Conservation (phyloP, 257 asterid species). For the Coffea eugenioides region DNA sequence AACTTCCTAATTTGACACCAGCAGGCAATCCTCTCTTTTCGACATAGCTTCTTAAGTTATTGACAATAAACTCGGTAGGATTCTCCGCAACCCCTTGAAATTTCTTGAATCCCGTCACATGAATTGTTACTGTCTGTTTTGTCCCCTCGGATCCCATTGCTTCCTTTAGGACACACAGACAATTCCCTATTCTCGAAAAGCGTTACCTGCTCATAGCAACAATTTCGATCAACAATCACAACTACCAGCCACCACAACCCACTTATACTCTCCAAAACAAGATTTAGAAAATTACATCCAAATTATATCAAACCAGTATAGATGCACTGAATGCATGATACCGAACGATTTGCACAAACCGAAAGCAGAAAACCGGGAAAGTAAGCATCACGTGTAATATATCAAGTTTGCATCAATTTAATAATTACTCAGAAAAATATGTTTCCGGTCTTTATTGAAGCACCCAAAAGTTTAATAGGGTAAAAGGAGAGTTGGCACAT, state of each 20-base stretch:
- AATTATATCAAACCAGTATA: neutral
- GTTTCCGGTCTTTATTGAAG: neutral
- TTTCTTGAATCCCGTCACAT: slow-evolving; percentile 66
- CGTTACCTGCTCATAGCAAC: slow-evolving; percentile 16
- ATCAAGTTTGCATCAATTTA: neutral
- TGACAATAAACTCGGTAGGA: slow-evolving; percentile 50
- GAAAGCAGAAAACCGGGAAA: neutral
- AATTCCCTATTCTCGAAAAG: slow-evolving; percentile 19
- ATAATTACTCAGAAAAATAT: neutral
- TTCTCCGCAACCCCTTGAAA: slow-evolving; percentile 54
- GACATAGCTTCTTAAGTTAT: slow-evolving; percentile 38
- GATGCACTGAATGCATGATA: neutral
- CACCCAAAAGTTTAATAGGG: neutral
- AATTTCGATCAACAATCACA: neutral
- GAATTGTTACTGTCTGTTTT: slow-evolving; percentile 35
- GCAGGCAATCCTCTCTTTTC: slow-evolving; percentile 40
- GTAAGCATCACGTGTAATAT: neutral
- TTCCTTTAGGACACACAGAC: slow-evolving; percentile 11
- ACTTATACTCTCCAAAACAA: neutral
- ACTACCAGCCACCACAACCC: neutral
- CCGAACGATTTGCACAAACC: neutral
- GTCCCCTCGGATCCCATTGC: slow-evolving; percentile 62
- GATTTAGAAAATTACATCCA: neutral
- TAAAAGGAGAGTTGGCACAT: neutral
- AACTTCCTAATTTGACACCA: slow-evolving; percentile 45